A percentile compares a stretch with the other conserved stretches of the same genome.
phyloP scores from a whole-genome alignment of 192 early-diverging fungal species.

The Neocallimastix lanati region DNA sequence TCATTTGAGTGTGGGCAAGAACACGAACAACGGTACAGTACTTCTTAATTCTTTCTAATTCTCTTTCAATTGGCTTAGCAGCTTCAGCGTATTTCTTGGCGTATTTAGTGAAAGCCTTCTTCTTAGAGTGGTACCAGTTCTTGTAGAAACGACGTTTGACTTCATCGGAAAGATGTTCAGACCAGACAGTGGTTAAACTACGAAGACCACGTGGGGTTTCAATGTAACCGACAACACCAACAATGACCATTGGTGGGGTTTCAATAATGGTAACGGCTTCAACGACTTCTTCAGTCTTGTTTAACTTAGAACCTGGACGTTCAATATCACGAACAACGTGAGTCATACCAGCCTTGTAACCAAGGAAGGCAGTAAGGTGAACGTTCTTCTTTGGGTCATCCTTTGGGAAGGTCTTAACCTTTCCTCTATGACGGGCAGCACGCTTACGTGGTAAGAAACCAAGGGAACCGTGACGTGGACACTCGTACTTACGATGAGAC shows the following conservation, averaged over 20 bases:
- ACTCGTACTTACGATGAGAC: conserved; percentile 73
- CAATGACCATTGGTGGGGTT: conserved; percentile 88
- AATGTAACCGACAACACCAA: conserved; percentile 99
- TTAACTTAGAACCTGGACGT: conserved; percentile 96
- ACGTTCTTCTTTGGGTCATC: conserved; percentile 87
- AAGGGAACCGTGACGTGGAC: conserved; percentile 9
- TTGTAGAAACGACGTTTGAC: conserved; percentile 99
- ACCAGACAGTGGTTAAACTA: conserved; percentile 98
- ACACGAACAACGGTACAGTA: conserved; percentile 96
- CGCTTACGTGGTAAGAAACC: conserved; percentile 78
- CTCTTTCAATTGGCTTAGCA: conserved; percentile 64
- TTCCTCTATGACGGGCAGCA: conserved; percentile 79
- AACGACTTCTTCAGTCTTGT: conserved; percentile 98
- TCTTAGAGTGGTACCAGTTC: conserved; percentile 99
- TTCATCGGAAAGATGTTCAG: conserved; percentile 94
- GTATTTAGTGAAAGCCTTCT: conserved; percentile 99
- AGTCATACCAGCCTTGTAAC: conserved; percentile 99
- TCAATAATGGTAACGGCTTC: conserved; percentile 98
- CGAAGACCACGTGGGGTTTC: conserved; percentile 96
- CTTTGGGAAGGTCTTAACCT: conserved; percentile 97
- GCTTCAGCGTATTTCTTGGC: conserved; percentile 81
- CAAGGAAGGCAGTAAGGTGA: conserved; percentile 97
- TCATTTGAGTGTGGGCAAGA: conserved; percentile 93
- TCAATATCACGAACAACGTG: conserved; percentile 98
- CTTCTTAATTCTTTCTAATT: conserved; percentile 98